A percentile compares a stretch with the other conserved stretches of the same genome.
Conservation (phyloP, 2,329 filamentous ascomycete genomes). For the Colletotrichum tropicale region DNA sequence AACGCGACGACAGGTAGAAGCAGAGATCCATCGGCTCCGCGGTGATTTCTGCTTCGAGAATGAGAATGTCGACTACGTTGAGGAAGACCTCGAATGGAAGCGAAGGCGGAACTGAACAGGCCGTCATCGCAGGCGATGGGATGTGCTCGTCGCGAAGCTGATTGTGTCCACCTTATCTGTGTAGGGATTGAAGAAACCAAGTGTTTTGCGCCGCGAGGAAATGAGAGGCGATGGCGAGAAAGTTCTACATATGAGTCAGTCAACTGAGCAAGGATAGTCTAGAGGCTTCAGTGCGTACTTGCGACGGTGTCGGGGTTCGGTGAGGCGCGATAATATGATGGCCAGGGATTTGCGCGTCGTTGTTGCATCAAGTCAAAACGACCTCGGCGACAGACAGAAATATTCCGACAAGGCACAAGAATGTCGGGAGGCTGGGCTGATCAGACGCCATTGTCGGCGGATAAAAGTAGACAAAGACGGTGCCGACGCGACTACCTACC, state of each 20-base stretch:
- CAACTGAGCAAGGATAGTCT: not conserved
- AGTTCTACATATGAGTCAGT: not conserved
- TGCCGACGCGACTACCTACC: not conserved
- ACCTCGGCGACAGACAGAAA: not conserved
- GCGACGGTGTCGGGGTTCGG: not conserved
- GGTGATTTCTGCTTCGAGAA: not conserved
- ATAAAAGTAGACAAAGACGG: not conserved
- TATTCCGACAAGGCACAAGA: not conserved
- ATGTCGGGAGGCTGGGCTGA: not conserved
- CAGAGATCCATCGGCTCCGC: not conserved
- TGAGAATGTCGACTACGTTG: not conserved
- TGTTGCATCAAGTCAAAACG: not conserved
- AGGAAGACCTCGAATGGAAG: not conserved
- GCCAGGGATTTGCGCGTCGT: not conserved
- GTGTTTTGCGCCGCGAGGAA: not conserved
- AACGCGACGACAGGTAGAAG: not conserved
- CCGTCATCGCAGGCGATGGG: not conserved
- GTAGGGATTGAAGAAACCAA: not conserved
- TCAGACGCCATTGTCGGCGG: not conserved
- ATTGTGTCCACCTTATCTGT: not conserved
- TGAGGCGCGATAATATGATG: not conserved
- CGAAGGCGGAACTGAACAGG: not conserved
- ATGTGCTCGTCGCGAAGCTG: not conserved
- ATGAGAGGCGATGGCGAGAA: not conserved
- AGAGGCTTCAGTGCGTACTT: not conserved